Evolutionary conservation across 1,284 basidiomycete species (phyloP), one percentile per base, ranked within the genome.

Genomic region (Cutaneotrichosporon sp.): DNA sequence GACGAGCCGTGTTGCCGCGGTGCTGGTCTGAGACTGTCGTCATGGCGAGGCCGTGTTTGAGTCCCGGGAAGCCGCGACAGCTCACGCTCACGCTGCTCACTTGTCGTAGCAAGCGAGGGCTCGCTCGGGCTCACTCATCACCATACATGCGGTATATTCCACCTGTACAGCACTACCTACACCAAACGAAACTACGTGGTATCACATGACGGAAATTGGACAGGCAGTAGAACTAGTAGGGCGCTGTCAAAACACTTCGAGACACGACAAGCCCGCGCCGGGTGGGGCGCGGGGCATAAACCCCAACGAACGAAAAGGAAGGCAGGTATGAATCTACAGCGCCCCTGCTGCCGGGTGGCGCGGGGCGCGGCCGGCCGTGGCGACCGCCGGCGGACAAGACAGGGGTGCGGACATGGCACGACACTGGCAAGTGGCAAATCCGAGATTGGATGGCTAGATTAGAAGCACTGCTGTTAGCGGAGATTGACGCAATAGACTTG

Each of bases 401-500:
- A 20, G 2, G n/a, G 38, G 38, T 8, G 38, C 38, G 38, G 18
- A 42, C 38, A 42, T 18, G 16, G 16, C 18, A 42, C 24, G 31
- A 11, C 22, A 43, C 47, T 36, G 55, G 31, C n/a, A 38, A 46
- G 55, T 27, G 42, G 24, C n/a, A 29, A 29, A n/a, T 50, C 47
- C 47, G 27, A 50, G 27, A 50, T 13, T 14, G 25, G 18, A 50
- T n/a, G 16, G 25, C 22, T 29, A 55, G 46, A 52, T 68, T 58
- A 67, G 67, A 70, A 68, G 63, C 66, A 69, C 68, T 67, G 60
- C 20, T 8, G 54, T 16, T 16, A 50, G 14, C 47, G 25, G n/a
- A 18, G 47, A n/a, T n/a, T n/a, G 2, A 29, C 7, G 13, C 18
- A 18, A 29, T 27, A 25, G 24, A 66, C 75, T 68, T 63, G 75